Base-by-base conservation (phyloP, 2,329 filamentous ascomycete genomes). In the Aspergillus sp. region DNA sequence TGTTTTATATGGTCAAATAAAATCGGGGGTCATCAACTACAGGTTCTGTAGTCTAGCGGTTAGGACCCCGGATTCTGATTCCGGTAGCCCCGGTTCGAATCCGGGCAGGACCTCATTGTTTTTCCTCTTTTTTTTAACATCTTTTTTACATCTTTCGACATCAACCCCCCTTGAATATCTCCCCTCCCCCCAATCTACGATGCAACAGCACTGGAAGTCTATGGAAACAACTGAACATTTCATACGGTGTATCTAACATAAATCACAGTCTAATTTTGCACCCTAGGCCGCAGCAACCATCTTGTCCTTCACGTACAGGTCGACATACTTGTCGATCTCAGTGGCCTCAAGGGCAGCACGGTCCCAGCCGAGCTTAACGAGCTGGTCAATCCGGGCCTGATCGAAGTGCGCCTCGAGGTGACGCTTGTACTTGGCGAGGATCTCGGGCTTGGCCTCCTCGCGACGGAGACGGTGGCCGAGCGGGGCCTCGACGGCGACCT, bases 381-480 rank as follows among this genome's bases (percentile, higher is more conserved):
- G 81, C 77, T 94, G 81, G 76, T 93, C 83, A 47, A 96, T 90
- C 68, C 86, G 85, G 45, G 81, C 79, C 70, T 89, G 81, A 55
- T 84, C 79, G 74, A 88, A 95, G 79, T 96, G 93, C 49, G 88
- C 89, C 65, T 82, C 83, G 47, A 97, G 79, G 76, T 99, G 94
- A 71, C 89, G 86, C 86, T 92, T 88, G 80, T 90, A 99, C 82
- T 99, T 99, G 73, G 85, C 86, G 64, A 97, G 78, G 64, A 99
- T 96, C 76, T 95, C 89, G 53, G 94, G 94, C 84, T 97, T 97
- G 64, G 94, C 94, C 82, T 99, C 94, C 65, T 96, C 92, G 65
- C 93, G 85, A 60, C 94, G 82, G 68, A 94, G 81, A 60, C 88
- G 87, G 80, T 99, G 94, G 65, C 94, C 94, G 38, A 99, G 84